These are phyloP conservation scores for Artomyces pyxidatus DNA, from an alignment of 768 basidiomycete species.

Conservation along the genomic window DNA sequence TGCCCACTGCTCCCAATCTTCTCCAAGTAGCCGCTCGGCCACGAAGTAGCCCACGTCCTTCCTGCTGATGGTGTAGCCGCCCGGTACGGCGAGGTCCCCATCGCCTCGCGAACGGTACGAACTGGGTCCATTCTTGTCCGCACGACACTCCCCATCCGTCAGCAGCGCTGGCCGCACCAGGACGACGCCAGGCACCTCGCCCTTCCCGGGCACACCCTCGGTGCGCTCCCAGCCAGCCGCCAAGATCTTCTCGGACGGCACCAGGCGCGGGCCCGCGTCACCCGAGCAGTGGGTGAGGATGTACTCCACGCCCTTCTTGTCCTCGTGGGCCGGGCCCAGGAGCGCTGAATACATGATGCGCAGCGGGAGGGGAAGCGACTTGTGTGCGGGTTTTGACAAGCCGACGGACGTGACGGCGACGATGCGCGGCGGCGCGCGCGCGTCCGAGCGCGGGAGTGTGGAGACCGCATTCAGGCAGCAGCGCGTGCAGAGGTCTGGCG, in stretches of 20 bases:
- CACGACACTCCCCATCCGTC: conserved; percentile 45
- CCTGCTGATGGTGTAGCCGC: conserved; percentile 48
- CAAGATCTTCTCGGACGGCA: conserved; percentile 39
- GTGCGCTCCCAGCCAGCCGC: conserved; percentile 35
- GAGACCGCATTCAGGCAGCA: conserved; percentile 47
- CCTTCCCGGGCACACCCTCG: conserved; percentile 34
- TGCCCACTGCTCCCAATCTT: conserved; percentile 45
- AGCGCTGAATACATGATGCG: conserved; percentile 41
- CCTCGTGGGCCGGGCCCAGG: conserved; percentile 40
- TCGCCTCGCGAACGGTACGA: conserved; percentile 36
- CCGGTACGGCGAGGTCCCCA: conserved; percentile 24
- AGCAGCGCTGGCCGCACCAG: conserved; percentile 52
- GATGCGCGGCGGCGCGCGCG: conserved; percentile 30
- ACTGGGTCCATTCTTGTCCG: conserved; percentile 11
- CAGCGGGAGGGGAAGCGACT: conserved; percentile 37
- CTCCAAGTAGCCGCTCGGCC: conserved; percentile 31
- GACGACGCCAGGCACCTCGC: conserved; percentile 36
- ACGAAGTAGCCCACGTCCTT: conserved; percentile 62
- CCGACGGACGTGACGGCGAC: conserved; percentile 49
- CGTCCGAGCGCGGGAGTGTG: conserved; percentile 35
- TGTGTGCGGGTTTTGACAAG: conserved; percentile 36
- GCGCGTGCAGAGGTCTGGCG: conserved; percentile 51
- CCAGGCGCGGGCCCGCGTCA: conserved; percentile 30
- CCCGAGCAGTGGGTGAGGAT: conserved; percentile 40
- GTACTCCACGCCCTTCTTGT: conserved; percentile 56